Conservation (phyloP, 768 basidiomycete species). For the Pleurotus citrinopileatus region DNA sequence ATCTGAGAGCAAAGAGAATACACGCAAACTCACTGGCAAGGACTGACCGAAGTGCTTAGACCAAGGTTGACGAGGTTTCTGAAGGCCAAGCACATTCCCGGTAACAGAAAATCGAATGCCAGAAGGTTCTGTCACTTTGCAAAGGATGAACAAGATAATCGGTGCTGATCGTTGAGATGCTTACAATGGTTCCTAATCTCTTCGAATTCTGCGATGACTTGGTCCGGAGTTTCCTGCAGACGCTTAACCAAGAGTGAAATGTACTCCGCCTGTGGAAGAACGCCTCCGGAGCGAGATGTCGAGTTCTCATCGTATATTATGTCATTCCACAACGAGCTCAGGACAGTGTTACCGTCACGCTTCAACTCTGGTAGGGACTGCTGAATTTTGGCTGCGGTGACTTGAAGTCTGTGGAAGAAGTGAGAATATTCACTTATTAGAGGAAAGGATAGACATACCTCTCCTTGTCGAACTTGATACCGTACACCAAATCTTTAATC, state of each 20-base stretch:
- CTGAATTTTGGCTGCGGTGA: conserved; percentile 83
- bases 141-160: not conserved
- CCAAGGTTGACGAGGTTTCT: conserved; percentile 74
- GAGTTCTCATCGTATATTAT: conserved; percentile 68
- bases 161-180: conserved; percentile 23
- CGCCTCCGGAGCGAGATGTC: conserved; percentile 60
- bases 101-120: conserved; percentile 86
- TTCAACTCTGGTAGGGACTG: conserved; percentile 91
- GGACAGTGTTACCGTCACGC: conserved; percentile 80
- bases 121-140: conserved; percentile 75
- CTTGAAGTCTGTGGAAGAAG: conserved; percentile 56
- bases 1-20: not conserved
- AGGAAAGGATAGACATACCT: conserved; percentile 41
- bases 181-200: conserved; percentile 65
- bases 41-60: conserved; percentile 60
- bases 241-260: conserved; percentile 70
- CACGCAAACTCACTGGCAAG: conserved; percentile 49
- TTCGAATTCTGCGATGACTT: conserved; percentile 72
- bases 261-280: conserved; percentile 77
- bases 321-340: conserved; percentile 66
- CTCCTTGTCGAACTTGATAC: conserved; percentile 73
- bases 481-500: conserved; percentile 79
- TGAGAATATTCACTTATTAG: not conserved
- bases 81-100: conserved; percentile 75
- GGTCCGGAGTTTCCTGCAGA: conserved; percentile 69